Base-by-base conservation (phyloP, 2,329 filamentous ascomycete species). In the Alternaria hordeiaustralica region DNA sequence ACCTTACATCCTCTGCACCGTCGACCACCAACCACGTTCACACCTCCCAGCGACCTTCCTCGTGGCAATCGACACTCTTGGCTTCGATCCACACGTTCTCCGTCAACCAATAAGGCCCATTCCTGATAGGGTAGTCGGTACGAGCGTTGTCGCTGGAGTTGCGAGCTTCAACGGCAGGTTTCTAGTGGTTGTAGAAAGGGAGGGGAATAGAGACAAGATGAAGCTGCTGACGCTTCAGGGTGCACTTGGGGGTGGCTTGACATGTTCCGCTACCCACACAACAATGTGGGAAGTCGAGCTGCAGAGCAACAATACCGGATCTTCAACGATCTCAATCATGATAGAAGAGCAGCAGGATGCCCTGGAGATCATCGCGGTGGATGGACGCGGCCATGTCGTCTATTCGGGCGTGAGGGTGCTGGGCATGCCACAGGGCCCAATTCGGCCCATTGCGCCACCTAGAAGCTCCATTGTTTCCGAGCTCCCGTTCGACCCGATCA, bases 1-100 rank as follows among this genome's bases (percentile, higher is more conserved):
- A 20, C 57, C 61, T 28, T 68, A 73, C 30, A 60, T 73, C 9
- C 63, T 73, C 41, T 69, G 70, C 30, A 66, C 68, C n/a, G 62
- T 68, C 18, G 61, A 71, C 21, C 68, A 71, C 21, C 66, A 55
- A 41, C 63, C 60, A 46, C 69, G 69, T 21, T 71, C 68, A 9
- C 54, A 64, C 23, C 44, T 68, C 23, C 26, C 61, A 3, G 65
- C 58, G 21, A 71, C 60, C n/a, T 73, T 72, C 51, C 63, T 73
- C 15, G 60, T 62, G 8, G 65, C 69, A 6, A 41, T 73, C 21
- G 65, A 60, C 11, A 49, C 33, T 4, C 49, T 59, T 3, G 33
- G 51, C 13, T 47, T 53, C 25, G 60, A 54, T 36, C 56, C 53
- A 20, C 43, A 59, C 18, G 21, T 20, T 18, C 30, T 51, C 10